Base-by-base conservation (phyloP, 176 grass and related monocot species). In the Oryza officinalis region DNA sequence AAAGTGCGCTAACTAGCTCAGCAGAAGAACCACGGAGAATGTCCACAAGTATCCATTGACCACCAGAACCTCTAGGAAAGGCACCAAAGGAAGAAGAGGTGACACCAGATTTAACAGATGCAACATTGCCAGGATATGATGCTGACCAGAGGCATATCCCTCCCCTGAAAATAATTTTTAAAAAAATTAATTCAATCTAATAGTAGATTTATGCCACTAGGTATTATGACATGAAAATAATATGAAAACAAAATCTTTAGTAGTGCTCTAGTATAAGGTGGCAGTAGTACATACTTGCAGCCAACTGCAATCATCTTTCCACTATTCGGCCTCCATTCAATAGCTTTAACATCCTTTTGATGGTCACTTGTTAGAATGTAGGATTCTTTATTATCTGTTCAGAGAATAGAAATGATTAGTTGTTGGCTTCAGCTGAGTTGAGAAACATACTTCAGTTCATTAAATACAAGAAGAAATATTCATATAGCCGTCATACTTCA, bases 111-210 rank as follows among this genome's bases (percentile, higher is more conserved):
- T 90, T 93, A 77, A 95, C 74, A 10, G 84, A 91, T 33, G 93
- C 85, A 60, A 90, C 70, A 74, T 98, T 95, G 38, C 91, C 91
- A 78, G 91, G 96, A 80, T 95, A 98, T 60, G 96, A 98, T 74
- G 93, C 93, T 20, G 93, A 98, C 96, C 96, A 98, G 76, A 98
- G 92, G 84, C 89, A 95, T 84, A 98, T 98, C 30, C 91, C 89
- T 80, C 93, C 87, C 77, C 93, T 95, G 67, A 77, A 90, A 85
- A 76, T 65, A 68, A 85, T n/a, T n/a, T n/a, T n/a, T n/a, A n/a
- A n/a, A n/a, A n/a, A n/a, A n/a, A n/a, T n/a, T n/a, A 85, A 67
- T 7, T 25, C 27, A 40, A 65, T 43, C 13, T 14, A 67, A 74
- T 74, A 50, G 10, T 69, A 63, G 61, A 84, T 59, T 59, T 59